Evolutionary conservation across 345 rosid species (phyloP).

Genomic region (Corymbia maculata): DNA sequence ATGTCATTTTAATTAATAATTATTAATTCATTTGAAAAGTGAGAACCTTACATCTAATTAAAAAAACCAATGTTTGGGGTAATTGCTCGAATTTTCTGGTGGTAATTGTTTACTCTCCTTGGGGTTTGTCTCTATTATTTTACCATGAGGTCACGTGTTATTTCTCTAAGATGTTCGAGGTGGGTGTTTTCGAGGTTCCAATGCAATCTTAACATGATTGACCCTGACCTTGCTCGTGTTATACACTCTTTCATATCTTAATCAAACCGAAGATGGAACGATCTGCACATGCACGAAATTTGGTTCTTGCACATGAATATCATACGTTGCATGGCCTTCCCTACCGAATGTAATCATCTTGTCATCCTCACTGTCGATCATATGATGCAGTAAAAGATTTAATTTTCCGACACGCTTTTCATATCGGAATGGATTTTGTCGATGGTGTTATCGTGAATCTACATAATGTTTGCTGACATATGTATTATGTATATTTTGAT

Average conservation of each 20-base stretch:
- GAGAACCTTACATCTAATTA: neutral
- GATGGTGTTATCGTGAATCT: neutral
- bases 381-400: neutral
- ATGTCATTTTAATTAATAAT: neutral
- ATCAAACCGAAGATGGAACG: neutral
- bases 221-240: neutral
- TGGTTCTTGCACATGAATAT: neutral
- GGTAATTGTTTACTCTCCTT: neutral
- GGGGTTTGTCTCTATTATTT: neutral
- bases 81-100: neutral
- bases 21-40: neutral
- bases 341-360: neutral
- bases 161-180: neutral
- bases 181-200: neutral
- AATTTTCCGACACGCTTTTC: neutral
- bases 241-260: neutral
- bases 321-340: neutral
- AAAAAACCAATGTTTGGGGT: neutral
- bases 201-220: neutral
- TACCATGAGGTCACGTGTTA: neutral
- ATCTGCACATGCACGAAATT: neutral
- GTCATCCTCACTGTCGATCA: neutral
- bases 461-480: neutral
- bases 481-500: neutral
- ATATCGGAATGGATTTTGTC: neutral